Evolutionary conservation across 495 filamentous ascomycete species (phyloP).

Genomic region (Parathielavia hyrcaniae): DNA sequence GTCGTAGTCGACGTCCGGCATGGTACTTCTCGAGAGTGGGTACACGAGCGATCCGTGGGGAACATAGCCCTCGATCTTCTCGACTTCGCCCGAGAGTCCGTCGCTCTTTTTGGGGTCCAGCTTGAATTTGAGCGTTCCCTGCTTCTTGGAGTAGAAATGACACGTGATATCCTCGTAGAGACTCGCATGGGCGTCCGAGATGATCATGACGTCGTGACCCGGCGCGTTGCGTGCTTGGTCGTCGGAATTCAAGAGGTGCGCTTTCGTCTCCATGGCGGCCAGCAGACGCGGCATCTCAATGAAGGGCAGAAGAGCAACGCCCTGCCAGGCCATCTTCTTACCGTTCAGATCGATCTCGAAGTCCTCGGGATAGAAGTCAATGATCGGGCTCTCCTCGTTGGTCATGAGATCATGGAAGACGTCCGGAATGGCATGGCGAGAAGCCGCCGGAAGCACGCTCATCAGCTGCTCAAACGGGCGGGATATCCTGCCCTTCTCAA

Average conservation of each 20-base stretch:
- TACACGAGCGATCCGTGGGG: constrained; percentile 57
- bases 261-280: constrained; percentile 73
- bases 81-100: constrained; percentile 71
- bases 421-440: constrained; percentile 81
- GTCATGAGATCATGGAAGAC: constrained; percentile 87
- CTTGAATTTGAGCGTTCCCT: constrained; percentile 55
- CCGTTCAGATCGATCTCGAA: constrained; percentile 92
- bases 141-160: constrained; percentile 88
- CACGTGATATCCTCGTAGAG: constrained; percentile 74
- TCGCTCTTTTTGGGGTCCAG: constrained; percentile 68
- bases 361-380: constrained; percentile 94
- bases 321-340: constrained; percentile 98
- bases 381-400: constrained; percentile 76
- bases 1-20: constrained; percentile 77
- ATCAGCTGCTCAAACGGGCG: constrained; percentile 96
- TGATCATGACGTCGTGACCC: constrained; percentile 71
- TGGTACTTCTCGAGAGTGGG: constrained; percentile 56
- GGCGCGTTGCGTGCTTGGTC: constrained; percentile 73
- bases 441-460: constrained; percentile 91
- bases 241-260: constrained; percentile 69
- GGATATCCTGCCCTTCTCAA: constrained; percentile 82
- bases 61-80: constrained; percentile 73
- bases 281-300: constrained; percentile 89
- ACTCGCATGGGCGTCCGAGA: constrained; percentile 68
- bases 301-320: constrained; percentile 87